Percentiles rank a stretch among this genome's conserved stretches.
Conservation (phyloP, 495 filamentous ascomycete genomes). For the Penicillium longicatenatum region DNA sequence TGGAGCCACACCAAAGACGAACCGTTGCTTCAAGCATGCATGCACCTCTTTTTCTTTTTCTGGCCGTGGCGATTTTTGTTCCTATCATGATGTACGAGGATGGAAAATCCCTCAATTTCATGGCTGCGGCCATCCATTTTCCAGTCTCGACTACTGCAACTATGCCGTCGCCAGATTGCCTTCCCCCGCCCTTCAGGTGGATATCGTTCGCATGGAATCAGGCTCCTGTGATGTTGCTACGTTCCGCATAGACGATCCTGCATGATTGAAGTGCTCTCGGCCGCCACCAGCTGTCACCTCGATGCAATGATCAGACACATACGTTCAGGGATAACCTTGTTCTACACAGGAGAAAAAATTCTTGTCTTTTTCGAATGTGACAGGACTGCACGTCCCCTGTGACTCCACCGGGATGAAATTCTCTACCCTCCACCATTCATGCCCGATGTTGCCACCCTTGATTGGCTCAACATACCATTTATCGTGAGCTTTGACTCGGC, state of each 20-base stretch:
- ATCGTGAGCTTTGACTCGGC: slow-evolving; percentile 24
- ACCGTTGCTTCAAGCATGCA: slow-evolving; percentile 46
- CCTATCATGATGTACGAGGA: slow-evolving; percentile 31
- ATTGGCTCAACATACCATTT: slow-evolving; percentile 24
- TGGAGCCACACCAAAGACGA: slow-evolving; percentile 36
- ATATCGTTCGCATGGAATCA: slow-evolving; percentile 33
- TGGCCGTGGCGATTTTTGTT: slow-evolving; percentile 39
- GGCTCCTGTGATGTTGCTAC: slow-evolving; percentile 30
- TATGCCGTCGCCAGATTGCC: slow-evolving; percentile 32
- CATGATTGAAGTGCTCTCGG: slow-evolving; percentile 37
- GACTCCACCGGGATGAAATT: slow-evolving; percentile 23
- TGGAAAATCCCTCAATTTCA: slow-evolving; percentile 49
- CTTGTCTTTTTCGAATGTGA: slow-evolving; percentile 23
- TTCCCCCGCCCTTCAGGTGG: slow-evolving; percentile 39
- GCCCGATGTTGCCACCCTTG: slow-evolving; percentile 18
- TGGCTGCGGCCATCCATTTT: slow-evolving; percentile 28
- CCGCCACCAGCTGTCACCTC: slow-evolving; percentile 45
- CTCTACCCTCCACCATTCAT: slow-evolving; percentile 13
- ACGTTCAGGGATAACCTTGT: slow-evolving; percentile 31
- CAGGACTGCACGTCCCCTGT: slow-evolving; percentile 23
- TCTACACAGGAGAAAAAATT: slow-evolving; percentile 27
- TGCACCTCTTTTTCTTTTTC: slow-evolving; percentile 29
- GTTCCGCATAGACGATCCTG: slow-evolving; percentile 42
- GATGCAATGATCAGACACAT: slow-evolving; percentile 38
- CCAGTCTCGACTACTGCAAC: slow-evolving; percentile 39